These are phyloP conservation scores for Maudiozyma humilis DNA, from an alignment of 1,139 yeast genomes.

Conservation along the genomic window DNA sequence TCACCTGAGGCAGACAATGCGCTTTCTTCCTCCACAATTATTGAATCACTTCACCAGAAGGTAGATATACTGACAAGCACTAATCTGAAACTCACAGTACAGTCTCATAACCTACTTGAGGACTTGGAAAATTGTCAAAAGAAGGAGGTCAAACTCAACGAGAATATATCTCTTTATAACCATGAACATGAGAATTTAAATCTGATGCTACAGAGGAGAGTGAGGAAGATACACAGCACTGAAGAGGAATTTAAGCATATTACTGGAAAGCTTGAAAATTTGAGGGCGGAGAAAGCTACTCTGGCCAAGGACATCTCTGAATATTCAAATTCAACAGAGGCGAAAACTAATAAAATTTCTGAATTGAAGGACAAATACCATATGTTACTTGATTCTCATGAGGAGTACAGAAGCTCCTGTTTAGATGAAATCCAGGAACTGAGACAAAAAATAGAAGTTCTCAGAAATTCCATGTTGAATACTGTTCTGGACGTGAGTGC, in stretches of 20 bases:
- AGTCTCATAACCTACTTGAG: constrained; percentile 43
- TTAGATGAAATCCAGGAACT: constrained; percentile 1
- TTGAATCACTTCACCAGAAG: constrained; percentile 49
- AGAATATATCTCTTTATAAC: constrained; percentile 43
- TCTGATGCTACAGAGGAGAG: constrained; percentile 56
- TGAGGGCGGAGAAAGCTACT: constrained; percentile 43
- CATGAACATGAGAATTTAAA: constrained; percentile 63
- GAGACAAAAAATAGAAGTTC: constrained; percentile 1
- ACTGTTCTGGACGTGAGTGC: not conserved
- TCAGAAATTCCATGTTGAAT: not conserved
- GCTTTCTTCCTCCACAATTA: constrained; percentile 34
- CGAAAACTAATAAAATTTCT: constrained; percentile 40
- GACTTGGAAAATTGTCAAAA: constrained; percentile 42
- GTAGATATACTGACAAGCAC: constrained; percentile 49
- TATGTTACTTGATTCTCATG: constrained; percentile 46
- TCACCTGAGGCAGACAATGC: not conserved
- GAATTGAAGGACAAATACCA: constrained; percentile 56
- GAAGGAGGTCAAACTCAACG: constrained; percentile 53
- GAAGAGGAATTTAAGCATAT: constrained; percentile 47
- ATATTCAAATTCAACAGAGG: constrained; percentile 20
- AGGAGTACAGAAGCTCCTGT: constrained; percentile 1
- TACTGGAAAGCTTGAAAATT: constrained; percentile 42
- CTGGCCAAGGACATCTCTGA: constrained; percentile 44
- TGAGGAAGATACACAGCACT: constrained; percentile 54
- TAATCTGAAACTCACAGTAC: constrained; percentile 40